These are phyloP conservation scores for Rhododendron williamsianum DNA, from an alignment of 148 eudicot genomes.

Conservation along the genomic window DNA sequence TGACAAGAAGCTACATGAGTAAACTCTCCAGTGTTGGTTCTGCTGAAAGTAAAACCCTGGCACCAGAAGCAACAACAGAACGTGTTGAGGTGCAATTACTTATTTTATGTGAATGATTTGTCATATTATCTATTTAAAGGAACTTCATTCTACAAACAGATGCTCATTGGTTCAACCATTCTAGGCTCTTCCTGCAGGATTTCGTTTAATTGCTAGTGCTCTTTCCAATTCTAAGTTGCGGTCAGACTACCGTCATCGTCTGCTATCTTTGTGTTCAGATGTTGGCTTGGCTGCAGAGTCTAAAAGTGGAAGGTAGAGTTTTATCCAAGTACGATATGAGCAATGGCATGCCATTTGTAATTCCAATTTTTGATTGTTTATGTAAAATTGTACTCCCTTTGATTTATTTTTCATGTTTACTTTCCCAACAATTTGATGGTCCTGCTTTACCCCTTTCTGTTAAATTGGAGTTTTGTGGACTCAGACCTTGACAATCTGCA, in stretches of 20 bases:
- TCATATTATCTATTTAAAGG: constrained; percentile 6
- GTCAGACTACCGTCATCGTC: constrained; percentile 82
- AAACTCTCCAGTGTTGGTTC: constrained; percentile 83
- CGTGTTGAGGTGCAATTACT: constrained; percentile 79
- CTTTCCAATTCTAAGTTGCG: constrained; percentile 63
- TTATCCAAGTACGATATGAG: neutral
- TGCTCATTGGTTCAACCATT: constrained; percentile 63
- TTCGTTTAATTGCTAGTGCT: constrained; percentile 68
- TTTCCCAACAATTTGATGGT: neutral
- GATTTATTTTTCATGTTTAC: neutral
- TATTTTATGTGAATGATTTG: constrained; percentile 1
- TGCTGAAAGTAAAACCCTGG: constrained; percentile 80
- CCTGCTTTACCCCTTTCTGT: neutral
- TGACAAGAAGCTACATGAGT: constrained; percentile 84
- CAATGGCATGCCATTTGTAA: neutral
- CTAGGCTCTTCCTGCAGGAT: constrained; percentile 98
- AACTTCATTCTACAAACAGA: constrained; percentile 13
- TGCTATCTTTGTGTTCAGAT: constrained; percentile 93
- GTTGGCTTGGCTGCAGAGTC: constrained; percentile 99
- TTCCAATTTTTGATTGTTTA: neutral
- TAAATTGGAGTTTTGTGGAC: neutral
- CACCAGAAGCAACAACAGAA: constrained; percentile 91
- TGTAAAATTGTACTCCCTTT: neutral
- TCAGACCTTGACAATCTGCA: constrained; percentile 27
- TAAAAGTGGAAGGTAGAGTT: constrained; percentile 82